Base-by-base conservation (phyloP, 495 filamentous ascomycete genomes). In the Tetracladium marchalianum region DNA sequence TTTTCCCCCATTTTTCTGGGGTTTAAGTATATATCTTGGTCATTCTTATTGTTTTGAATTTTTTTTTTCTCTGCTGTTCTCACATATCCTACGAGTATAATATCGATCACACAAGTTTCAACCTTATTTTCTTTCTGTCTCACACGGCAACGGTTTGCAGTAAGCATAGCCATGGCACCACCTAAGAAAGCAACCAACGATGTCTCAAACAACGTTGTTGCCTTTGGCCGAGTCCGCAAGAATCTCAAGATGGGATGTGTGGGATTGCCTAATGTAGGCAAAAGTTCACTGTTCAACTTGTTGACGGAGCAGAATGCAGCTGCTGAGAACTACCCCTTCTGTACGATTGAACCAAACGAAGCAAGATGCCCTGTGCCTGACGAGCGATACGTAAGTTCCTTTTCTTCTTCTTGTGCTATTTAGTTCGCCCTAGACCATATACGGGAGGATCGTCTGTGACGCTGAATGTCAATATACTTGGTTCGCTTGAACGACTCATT, bases 221-320 rank as follows among this genome's bases (percentile, higher is more conserved):
- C 54, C 43, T 60, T 60, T 39, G 57, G 57, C 4, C 44, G 57
- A 4, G 53, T 57, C 4, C 34, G 51, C 15, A 57, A 55, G 40
- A 56, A 57, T 44, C 49, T 60, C 27, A 60, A 60, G 46, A 60
- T 60, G 57, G 57, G 57, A 39, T 56, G 54, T 43, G 54, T 60
- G 3, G 57, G 57, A 38, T 45, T 60, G 33, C 57, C 57, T 11
- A 60, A 60, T 43, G 57, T 60, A 27, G 57, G 76, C 15, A 80
- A 60, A 43, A 54, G 49, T 33, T 51, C 46, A 9, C 42, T 60
- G 34, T 60, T 60, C 46, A 60, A 60, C 42, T 43, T 60, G 13
- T 39, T 60, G 34, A 60, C 54, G 16, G 47, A 56, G 44, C 54
- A 60, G 44, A 52, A 43, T 45, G 54, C 51, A 11, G 50, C 51